phyloP scores from a whole-genome alignment of 331 rosid genomes.

The Quercus phellos region DNA sequence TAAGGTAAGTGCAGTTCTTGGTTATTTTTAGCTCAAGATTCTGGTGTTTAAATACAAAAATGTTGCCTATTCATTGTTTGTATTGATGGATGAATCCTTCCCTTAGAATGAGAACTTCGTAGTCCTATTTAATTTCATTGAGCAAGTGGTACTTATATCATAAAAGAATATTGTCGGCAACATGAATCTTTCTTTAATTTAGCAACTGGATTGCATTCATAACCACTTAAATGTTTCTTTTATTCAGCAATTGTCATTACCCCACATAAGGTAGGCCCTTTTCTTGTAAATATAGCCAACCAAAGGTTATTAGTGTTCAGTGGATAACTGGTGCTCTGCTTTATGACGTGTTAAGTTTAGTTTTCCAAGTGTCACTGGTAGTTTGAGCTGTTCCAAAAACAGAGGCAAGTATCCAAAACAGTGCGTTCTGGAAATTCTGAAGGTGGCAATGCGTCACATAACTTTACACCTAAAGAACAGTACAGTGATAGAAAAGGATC shows the following conservation, averaged over 20 bases:
- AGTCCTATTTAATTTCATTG: not conserved
- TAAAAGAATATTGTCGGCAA: not conserved
- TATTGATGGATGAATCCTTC: not conserved
- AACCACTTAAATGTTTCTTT: not conserved
- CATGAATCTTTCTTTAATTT: not conserved
- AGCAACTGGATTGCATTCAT: not conserved
- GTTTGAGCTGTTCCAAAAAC: slow-evolving; percentile 20
- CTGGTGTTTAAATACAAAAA: slow-evolving; percentile 4
- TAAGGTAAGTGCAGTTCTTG: slow-evolving; percentile 10
- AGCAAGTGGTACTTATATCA: not conserved
- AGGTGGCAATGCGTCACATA: slow-evolving; percentile 16
- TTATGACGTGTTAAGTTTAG: slow-evolving; percentile 9
- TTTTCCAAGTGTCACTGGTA: slow-evolving; percentile 11
- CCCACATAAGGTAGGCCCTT: slow-evolving; percentile 10
- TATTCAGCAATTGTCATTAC: slow-evolving; percentile 10
- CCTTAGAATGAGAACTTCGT: not conserved
- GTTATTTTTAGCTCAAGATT: slow-evolving; percentile 6
- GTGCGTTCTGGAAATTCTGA: slow-evolving; percentile 35
- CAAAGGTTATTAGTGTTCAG: slow-evolving; percentile 21
- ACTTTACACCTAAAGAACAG: slow-evolving; percentile 19
- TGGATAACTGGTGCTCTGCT: slow-evolving; percentile 22
- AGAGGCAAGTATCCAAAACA: slow-evolving; percentile 27
- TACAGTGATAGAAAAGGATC: slow-evolving; percentile 1
- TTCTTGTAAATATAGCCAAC: slow-evolving; percentile 12
- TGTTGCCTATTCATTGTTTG: not conserved